Base-by-base conservation (phyloP, 371 early-diverging fungal species). In the Mortierella sp. region DNA sequence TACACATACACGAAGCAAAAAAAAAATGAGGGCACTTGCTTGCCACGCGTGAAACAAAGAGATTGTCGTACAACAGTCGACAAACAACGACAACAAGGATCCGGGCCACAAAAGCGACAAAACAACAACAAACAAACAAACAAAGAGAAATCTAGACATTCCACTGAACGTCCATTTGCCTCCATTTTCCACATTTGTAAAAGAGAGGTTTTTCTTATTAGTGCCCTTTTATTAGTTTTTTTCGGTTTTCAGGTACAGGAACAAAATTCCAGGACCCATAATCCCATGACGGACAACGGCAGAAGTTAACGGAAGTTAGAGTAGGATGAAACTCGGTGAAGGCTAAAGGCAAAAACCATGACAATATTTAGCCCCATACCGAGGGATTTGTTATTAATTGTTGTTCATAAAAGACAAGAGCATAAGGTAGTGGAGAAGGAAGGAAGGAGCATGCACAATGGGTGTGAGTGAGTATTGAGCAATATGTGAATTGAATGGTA, bases 121-220 rank as follows among this genome's bases (percentile, higher is more conserved):
- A n/a, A n/a, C n/a, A n/a, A 58, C 8, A 26, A 29, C 53, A 58
- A 52, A 53, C 53, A 34, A 58, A 34, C 19, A 55, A 50, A 9
- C 19, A 26, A 26, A 24, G 19, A 1, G 24, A 9, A 55, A 34
- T 19, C 58, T 58, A 22, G 58, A 58, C 37, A 13, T 58, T 58
- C 58, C n/a, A n/a, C n/a, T 19, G 58, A 19, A 34, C 58, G 58
- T 58, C 34, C 58, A 58, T 34, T 34, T 58, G 58, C 58, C 58
- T 13, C 31, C 5, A 34, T 19, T 31, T 55, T 16, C 58, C 34
- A 58, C 58, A 58, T 34, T 58, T 7, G 58, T 58, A 16, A 6
- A 58, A 34, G 2, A 19, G 19, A n/a, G n/a, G n/a, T n/a, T n/a
- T n/a, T n/a, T n/a, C n/a, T n/a, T n/a, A n/a, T n/a, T n/a, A n/a